Percentiles rank a stretch among this genome's conserved stretches.
These are phyloP conservation scores for Puccinia sorghi DNA, from an alignment of 1,284 basidiomycete species.

Conservation along the genomic window DNA sequence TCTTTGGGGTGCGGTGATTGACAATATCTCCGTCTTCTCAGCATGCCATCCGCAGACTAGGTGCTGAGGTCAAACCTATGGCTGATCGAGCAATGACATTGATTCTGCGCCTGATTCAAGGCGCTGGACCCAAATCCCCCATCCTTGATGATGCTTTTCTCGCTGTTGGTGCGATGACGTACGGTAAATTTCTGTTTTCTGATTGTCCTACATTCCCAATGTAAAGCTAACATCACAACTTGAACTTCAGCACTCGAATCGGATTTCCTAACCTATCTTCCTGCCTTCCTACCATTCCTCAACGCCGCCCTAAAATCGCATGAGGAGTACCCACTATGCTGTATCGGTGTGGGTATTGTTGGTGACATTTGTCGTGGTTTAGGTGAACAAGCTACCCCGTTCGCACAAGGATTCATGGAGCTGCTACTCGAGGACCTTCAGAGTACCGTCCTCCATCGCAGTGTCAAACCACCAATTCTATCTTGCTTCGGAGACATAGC, in stretches of 20 bases:
- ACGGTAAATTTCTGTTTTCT: conserved; percentile 61
- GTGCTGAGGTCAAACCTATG: conserved; percentile 78
- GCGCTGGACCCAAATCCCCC: conserved; percentile 86
- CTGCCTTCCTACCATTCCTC: conserved; percentile 85
- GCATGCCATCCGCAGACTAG: conserved; percentile 81
- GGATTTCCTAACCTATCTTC: conserved; percentile 83
- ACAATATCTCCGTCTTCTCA: conserved; percentile 57
- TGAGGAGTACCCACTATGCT: conserved; percentile 94
- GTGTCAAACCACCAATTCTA: conserved; percentile 93
- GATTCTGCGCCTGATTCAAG: conserved; percentile 78
- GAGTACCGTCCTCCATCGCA: conserved; percentile 84
- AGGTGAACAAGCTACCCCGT: conserved; percentile 77
- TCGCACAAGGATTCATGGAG: conserved; percentile 83
- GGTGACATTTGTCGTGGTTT: conserved; percentile 93
- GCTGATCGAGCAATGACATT: conserved; percentile 95
- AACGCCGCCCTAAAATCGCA: conserved; percentile 85
- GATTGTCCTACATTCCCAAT: not conserved
- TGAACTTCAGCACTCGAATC: conserved; percentile 70
- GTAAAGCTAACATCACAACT: not conserved
- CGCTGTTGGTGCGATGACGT: conserved; percentile 83
- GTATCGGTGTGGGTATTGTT: conserved; percentile 90
- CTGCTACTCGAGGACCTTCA: conserved; percentile 88
- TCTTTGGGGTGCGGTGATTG: not conserved
- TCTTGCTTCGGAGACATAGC: conserved; percentile 97
- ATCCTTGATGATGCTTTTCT: conserved; percentile 97